phyloP scores from a whole-genome alignment of 306 rosid genomes.

The Glycine soja region DNA sequence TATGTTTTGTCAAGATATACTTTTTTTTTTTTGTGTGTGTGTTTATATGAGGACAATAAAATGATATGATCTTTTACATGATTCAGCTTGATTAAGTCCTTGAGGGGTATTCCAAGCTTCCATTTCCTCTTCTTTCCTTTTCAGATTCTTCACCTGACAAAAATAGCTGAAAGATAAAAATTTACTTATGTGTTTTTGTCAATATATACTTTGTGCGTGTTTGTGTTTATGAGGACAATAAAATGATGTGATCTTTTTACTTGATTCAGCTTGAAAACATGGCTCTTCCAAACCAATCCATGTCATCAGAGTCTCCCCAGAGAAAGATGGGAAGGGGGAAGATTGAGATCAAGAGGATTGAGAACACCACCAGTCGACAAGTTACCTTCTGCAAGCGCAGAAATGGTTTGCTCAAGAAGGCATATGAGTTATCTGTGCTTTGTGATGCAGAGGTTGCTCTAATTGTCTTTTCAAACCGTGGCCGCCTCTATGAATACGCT shows the following conservation, averaged over 20 bases:
- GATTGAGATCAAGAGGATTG: slow-evolving; percentile 63
- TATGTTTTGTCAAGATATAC: not conserved
- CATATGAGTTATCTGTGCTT: slow-evolving; percentile 73
- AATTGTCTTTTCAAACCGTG: slow-evolving; percentile 59
- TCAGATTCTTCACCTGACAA: slow-evolving; percentile 31
- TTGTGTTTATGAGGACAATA: too few relatives aligned
- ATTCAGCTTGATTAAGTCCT: slow-evolving; percentile 39
- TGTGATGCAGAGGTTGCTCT: slow-evolving; percentile 90
- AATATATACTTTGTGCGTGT: not conserved
- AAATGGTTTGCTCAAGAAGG: slow-evolving; percentile 63
- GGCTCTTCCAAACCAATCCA: slow-evolving; percentile 65
- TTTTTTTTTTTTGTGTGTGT: not conserved
- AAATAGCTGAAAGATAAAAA: not conserved
- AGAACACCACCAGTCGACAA: slow-evolving; percentile 60
- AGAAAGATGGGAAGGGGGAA: slow-evolving; percentile 62
- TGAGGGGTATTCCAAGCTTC: slow-evolving; percentile 13
- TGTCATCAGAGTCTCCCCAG: slow-evolving; percentile 50
- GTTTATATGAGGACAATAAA: not conserved
- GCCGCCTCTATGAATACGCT: slow-evolving; percentile 66
- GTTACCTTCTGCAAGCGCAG: slow-evolving; percentile 63
- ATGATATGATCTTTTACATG: slow-evolving; percentile 27
- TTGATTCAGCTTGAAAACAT: slow-evolving; percentile 57
- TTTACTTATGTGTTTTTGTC: not conserved
- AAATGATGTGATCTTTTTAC: not conserved
- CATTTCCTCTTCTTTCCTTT: not conserved